Conservation (phyloP, 805 yeast species). For the Cephaloascus albidus region DNA sequence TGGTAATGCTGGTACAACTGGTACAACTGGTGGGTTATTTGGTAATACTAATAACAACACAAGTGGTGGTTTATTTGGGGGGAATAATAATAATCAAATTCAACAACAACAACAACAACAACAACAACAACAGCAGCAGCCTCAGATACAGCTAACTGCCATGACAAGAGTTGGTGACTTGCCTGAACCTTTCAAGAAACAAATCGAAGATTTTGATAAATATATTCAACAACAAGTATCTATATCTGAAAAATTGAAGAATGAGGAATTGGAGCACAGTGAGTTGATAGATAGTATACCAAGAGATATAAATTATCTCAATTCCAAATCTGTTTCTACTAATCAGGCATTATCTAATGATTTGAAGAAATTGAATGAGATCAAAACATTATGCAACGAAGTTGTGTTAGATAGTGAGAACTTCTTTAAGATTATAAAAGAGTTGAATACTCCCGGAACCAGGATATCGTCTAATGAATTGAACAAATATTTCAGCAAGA, state of each 20-base stretch:
- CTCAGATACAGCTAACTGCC: constrained; percentile 46
- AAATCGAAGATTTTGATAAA: constrained; percentile 60
- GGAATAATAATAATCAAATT: constrained; percentile 5
- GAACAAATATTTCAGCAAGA: constrained; percentile 44
- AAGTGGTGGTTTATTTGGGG: constrained; percentile 23
- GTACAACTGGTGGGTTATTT: constrained; percentile 7
- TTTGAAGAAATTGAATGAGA: constrained; percentile 21
- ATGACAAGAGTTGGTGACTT: constrained; percentile 70
- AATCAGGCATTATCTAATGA: constrained; percentile 54
- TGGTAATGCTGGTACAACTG: constrained; percentile 13
- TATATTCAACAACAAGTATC: constrained; percentile 68
- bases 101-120: constrained; percentile 10
- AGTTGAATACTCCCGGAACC: constrained; percentile 43
- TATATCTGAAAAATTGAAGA: constrained; percentile 58
- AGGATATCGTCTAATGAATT: constrained; percentile 47
- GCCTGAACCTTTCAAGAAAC: constrained; percentile 61
- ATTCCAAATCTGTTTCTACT: constrained; percentile 51
- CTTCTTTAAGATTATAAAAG: constrained; percentile 44
- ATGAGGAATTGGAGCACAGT: constrained; percentile 52
- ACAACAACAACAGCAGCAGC: constrained; percentile 32
- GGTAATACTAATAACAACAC: constrained; percentile 3
- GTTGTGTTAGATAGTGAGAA: constrained; percentile 40
- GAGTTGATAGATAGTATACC: constrained; percentile 64
- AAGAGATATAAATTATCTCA: constrained; percentile 56
- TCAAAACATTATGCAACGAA: constrained; percentile 28